Evolutionary conservation across 2,329 filamentous ascomycete species (phyloP), one percentile per base, ranked within the genome.

Genomic region (Aspergillus piperis): DNA sequence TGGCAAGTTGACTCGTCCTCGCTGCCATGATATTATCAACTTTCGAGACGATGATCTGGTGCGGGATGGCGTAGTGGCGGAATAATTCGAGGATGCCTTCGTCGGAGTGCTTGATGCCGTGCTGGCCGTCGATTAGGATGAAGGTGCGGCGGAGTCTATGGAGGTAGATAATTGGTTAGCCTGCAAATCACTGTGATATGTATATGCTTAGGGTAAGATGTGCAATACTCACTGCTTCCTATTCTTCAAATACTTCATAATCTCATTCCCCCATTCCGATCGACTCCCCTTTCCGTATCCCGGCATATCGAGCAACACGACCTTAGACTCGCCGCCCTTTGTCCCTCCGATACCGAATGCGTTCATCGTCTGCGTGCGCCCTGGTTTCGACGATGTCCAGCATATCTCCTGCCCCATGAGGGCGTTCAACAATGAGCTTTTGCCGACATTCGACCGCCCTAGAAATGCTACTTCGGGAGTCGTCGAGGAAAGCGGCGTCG

Each of bases 381-480:
- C 88, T 0, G 86, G 85, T 17, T 83, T 85, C 2, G 81, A 82
- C 3, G 82, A 85, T 0, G 86, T 86, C 68, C 81, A 79, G 58
- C 85, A 86, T 13, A 85, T 72, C 15, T 77, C 71, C 63, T 73
- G 71, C 52, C 69, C 80, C 72, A 89, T 81, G 8, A 91, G 75
- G 2, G 85, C 84, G 70, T 91, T 91, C 25, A 91, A 78, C 4
- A 91, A 70, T 2, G 82, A 85, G 57, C 83, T 86, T 75, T 91
- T 91, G 56, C 88, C 88, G 5, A 89, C 88, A 68, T 91, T 91
- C 41, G 84, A 87, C 50, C 88, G 83, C 17, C 88, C 88, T 3
- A 91, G 79, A 69, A 91, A 89, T 42, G 84, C 85, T 13, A 89
- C 82, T 77, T 89, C 86, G 1, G 86, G 85, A 30, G 83, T 76